Base-by-base conservation (phyloP, 2,329 filamentous ascomycete species). In the Dothiorella sarmentorum region DNA sequence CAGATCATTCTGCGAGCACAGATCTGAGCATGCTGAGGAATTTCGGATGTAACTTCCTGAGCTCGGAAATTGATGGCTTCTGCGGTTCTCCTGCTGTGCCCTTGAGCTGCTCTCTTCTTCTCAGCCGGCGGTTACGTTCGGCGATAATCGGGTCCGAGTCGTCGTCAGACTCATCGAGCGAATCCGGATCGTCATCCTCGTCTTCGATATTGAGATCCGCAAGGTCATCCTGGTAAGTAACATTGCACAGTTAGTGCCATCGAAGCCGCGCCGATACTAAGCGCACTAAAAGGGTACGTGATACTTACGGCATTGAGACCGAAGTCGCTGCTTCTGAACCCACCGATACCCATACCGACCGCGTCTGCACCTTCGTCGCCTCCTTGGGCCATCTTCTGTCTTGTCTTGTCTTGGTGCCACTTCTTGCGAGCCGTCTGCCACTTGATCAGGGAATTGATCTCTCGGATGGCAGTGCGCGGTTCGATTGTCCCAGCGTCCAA, bases 401-500 rank as follows among this genome's bases (percentile, higher is more conserved):
- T 81, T 7, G 94, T 99, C 81, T 99, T 99, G 75, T 96, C 91
- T 61, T 93, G 86, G 71, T 99, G 94, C 94, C 94, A 99, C 76
- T 93, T 93, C 81, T 99, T 97, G 58, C 94, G 82, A 40, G 90
- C 90, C 70, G 92, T 90, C 73, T 99, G 94, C 94, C 94, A 99
- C 47, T 87, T 81, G 65, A 99, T 94, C 51, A 99, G 80, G 27
- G 82, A 78, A 68, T 97, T 85, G 68, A 97, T 92, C 75, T 99
- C 94, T 3, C 76, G 76, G 7, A 92, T 85, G 0, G 89, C 89
- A 63, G 85, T 84, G 2, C 83, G 79, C 70, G 86, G 87, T 70
- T 97, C 83, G 53, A 99, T 77, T 53, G 80, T 72, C 6, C 84
- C 82, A 22, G 82, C 80, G 63, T 86, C 85, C 35, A 89, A 82